Conservation (phyloP, 2,329 filamentous ascomycete species). For the Colletotrichum acutatum region DNA sequence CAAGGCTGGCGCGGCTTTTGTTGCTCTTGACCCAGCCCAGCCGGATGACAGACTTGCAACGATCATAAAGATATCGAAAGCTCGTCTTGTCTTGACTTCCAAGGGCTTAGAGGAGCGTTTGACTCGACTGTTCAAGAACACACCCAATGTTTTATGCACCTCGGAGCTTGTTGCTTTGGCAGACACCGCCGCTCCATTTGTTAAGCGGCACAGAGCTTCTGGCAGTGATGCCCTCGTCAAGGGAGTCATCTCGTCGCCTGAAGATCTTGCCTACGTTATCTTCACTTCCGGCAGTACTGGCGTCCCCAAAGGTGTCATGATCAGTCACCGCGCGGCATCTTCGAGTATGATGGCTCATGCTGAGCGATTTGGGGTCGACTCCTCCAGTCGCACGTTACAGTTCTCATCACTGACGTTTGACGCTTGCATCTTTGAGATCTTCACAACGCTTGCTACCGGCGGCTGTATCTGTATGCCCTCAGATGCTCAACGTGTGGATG, state of each 20-base stretch:
- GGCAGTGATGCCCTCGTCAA: not conserved
- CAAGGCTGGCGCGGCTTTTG: slow-evolving; percentile 34
- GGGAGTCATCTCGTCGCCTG: not conserved
- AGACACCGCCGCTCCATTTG: not conserved
- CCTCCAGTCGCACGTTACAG: slow-evolving; percentile 46
- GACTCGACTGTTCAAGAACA: not conserved
- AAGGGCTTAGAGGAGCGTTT: not conserved
- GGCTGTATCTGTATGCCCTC: slow-evolving; percentile 69
- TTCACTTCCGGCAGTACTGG: not conserved
- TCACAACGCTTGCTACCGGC: slow-evolving; percentile 63
- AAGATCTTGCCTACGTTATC: not conserved
- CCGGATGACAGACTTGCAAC: slow-evolving; percentile 3
- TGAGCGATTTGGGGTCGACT: slow-evolving; percentile 14
- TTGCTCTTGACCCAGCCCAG: slow-evolving; percentile 4
- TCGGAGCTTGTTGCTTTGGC: not conserved
- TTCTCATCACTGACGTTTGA: slow-evolving; percentile 65
- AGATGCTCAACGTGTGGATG: slow-evolving; percentile 57
- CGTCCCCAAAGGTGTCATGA: not conserved
- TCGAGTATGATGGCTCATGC: not conserved
- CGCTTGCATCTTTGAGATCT: slow-evolving; percentile 61
- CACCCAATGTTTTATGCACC: not conserved
- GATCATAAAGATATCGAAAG: not conserved
- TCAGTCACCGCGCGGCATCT: not conserved
- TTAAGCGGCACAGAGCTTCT: not conserved
- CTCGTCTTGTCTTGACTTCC: not conserved